Evolutionary conservation across 192 early-diverging fungal species (phyloP).

Genomic region (Coemansia sp.): DNA sequence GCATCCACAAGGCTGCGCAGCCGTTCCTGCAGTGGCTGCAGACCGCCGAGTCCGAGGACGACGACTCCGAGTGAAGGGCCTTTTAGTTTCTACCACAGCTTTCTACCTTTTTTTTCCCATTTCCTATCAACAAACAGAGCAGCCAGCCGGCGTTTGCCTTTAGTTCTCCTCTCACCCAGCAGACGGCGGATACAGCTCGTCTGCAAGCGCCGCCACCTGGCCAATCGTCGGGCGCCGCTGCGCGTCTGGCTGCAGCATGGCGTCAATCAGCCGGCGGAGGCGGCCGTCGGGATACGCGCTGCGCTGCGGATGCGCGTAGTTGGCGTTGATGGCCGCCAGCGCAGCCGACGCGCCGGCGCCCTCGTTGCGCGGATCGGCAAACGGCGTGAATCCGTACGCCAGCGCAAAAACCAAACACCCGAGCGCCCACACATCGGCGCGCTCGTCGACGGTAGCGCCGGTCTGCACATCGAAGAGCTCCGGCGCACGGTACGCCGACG

Average conservation of each 20-base stretch:
- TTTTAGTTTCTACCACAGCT: not conserved
- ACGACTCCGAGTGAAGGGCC: constrained; percentile 42
- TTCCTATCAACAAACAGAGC: not conserved
- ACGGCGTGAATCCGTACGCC: constrained; percentile 69
- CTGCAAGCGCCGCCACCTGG: constrained; percentile 50
- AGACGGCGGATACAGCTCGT: constrained; percentile 20
- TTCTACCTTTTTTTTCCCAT: constrained; percentile 11
- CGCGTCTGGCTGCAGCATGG: constrained; percentile 65
- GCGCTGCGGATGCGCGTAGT: constrained; percentile 56
- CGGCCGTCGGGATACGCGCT: constrained; percentile 56
- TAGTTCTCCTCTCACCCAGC: not conserved
- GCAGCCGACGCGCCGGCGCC: constrained; percentile 71
- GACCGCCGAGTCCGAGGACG: constrained; percentile 78
- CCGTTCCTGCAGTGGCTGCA: constrained; percentile 91
- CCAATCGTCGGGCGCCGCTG: constrained; percentile 60
- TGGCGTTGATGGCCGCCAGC: constrained; percentile 69
- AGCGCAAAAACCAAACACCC: constrained; percentile 74
- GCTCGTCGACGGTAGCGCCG: constrained; percentile 60
- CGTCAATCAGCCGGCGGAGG: constrained; percentile 58
- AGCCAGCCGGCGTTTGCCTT: too few species aligned
- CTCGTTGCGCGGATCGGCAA: constrained; percentile 61
- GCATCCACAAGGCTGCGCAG: constrained; percentile 79
- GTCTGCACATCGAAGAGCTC: constrained; percentile 80
- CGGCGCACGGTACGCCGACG: constrained; percentile 76
- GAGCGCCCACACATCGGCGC: constrained; percentile 77